Percentiles rank a stretch among this genome's conserved stretches.
phyloP scores from a whole-genome alignment of 202 grass and related monocot species.

The Zizania palustris region DNA sequence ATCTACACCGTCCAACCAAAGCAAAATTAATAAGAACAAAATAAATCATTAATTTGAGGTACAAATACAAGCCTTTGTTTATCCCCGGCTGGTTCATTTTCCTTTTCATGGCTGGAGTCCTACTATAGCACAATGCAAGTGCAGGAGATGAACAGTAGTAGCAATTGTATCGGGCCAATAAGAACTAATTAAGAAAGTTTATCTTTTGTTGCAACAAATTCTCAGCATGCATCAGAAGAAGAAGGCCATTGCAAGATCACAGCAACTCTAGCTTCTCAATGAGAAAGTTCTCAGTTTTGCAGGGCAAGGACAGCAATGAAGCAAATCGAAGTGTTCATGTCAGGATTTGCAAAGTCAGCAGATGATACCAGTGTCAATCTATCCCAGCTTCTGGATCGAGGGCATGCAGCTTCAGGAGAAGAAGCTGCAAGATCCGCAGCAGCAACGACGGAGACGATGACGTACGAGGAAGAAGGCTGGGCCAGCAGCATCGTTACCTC shows the following conservation, averaged over 20 bases:
- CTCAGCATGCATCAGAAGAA: conserved; percentile 60
- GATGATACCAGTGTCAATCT: conserved; percentile 17
- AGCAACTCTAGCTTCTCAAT: conserved; percentile 58
- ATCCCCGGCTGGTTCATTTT: background rate
- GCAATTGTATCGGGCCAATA: background rate
- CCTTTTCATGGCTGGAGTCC: background rate
- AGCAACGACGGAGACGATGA: conserved; percentile 52
- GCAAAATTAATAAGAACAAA: too few relatives aligned
- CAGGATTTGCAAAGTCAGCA: background rate
- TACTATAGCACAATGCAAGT: background rate
- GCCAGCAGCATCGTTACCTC: background rate
- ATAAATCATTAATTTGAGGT: too few relatives aligned
- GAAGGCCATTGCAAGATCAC: background rate
- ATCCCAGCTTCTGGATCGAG: conserved; percentile 50
- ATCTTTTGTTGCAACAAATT: conserved; percentile 29
- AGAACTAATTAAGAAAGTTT: background rate
- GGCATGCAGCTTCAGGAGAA: conserved; percentile 72
- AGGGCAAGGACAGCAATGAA: conserved; percentile 9
- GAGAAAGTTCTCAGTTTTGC: conserved; percentile 55
- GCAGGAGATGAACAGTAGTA: background rate
- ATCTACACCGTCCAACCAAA: too few relatives aligned
- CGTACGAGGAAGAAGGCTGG: conserved; percentile 56
- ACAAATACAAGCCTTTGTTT: background rate
- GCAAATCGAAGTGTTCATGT: conserved; percentile 61
- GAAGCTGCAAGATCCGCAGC: conserved; percentile 60